Percentiles rank a stretch among this genome's conserved stretches.
Conservation (phyloP, 2,329 filamentous ascomycete species). For the Fusarium humuli region DNA sequence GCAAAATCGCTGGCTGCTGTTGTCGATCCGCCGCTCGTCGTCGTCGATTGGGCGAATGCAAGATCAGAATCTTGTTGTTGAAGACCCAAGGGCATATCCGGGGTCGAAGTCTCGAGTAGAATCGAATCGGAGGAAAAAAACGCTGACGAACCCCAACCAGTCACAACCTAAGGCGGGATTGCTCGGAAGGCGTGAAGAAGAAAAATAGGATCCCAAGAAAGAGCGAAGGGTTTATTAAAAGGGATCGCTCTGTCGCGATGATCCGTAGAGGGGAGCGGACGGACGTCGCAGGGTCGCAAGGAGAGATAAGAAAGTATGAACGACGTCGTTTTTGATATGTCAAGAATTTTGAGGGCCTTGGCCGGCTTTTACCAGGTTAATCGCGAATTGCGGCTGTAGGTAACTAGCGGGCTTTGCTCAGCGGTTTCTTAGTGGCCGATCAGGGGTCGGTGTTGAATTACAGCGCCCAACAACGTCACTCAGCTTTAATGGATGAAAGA, state of each 20-base stretch:
- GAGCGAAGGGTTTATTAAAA: conserved; percentile 1
- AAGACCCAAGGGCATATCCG: conserved; percentile 46
- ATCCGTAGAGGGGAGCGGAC: conserved; percentile 10
- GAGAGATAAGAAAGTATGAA: conserved; percentile 28
- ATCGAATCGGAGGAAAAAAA: conserved; percentile 9
- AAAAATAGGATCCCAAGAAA: conserved; percentile 27
- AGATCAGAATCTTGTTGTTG: conserved; percentile 42
- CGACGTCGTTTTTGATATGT: conserved; percentile 36
- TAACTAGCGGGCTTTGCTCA: conserved; percentile 24
- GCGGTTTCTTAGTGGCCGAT: conserved; percentile 28
- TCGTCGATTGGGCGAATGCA: conserved; percentile 39
- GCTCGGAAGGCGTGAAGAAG: conserved; percentile 15
- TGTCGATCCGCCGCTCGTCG: conserved; percentile 32
- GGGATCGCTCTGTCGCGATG: conserved; percentile 20
- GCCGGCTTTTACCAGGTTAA: conserved; percentile 15
- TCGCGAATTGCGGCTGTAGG: conserved; percentile 36
- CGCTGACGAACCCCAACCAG: conserved; percentile 12
- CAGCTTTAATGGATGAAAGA: conserved; percentile 21
- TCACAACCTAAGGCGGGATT: conserved; percentile 29
- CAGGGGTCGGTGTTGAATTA: conserved; percentile 13
- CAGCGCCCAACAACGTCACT: conserved; percentile 9
- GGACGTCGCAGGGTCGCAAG: conserved; percentile 33
- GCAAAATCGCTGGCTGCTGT: conserved; percentile 40
- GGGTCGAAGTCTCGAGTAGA: conserved; percentile 6
- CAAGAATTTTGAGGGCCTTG: conserved; percentile 38